Percentiles rank a stretch among this genome's conserved stretches.
Conservation (phyloP, 805 yeast species). For the Saccharomycopsis capsularis region DNA sequence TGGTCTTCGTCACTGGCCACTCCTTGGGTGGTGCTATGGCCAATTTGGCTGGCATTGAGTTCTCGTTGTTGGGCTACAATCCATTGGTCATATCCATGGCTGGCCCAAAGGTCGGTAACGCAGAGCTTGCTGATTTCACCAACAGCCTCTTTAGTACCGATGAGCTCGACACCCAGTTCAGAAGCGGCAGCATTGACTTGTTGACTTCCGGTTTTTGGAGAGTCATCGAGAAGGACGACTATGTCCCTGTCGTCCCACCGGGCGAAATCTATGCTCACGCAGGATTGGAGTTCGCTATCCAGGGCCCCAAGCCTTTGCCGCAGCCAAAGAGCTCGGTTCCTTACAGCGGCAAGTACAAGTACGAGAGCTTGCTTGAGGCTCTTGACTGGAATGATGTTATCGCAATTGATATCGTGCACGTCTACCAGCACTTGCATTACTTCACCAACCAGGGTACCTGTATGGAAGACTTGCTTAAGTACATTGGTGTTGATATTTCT, state of each 20-base stretch:
- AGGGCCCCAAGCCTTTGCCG: conserved; percentile 32
- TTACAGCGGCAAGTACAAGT: conserved; percentile 23
- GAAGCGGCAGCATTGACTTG: conserved; percentile 25
- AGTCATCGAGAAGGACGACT: conserved; percentile 50
- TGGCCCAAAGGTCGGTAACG: conserved; percentile 59
- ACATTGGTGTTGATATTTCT: not conserved
- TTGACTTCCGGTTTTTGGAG: conserved; percentile 40
- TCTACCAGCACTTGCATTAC: conserved; percentile 17
- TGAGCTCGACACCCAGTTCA: conserved; percentile 26
- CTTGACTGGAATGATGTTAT: conserved; percentile 8
- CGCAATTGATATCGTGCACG: conserved; percentile 13
- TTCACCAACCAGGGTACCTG: conserved; percentile 12
- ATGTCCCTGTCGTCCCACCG: conserved; percentile 57
- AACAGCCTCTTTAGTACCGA: conserved; percentile 41
- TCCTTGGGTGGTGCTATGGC: conserved; percentile 74
- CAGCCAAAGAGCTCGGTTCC: conserved; percentile 25
- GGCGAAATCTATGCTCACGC: conserved; percentile 34
- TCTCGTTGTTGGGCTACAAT: conserved; percentile 43
- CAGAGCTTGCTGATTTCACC: conserved; percentile 41
- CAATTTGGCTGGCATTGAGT: conserved; percentile 54
- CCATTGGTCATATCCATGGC: conserved; percentile 57
- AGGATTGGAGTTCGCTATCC: conserved; percentile 46
- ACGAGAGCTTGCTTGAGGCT: conserved; percentile 12
- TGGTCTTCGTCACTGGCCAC: conserved; percentile 58
- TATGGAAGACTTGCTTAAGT: not conserved